phyloP scores from a whole-genome alignment of 768 basidiomycete species.

The Rhodocollybia butyracea region DNA sequence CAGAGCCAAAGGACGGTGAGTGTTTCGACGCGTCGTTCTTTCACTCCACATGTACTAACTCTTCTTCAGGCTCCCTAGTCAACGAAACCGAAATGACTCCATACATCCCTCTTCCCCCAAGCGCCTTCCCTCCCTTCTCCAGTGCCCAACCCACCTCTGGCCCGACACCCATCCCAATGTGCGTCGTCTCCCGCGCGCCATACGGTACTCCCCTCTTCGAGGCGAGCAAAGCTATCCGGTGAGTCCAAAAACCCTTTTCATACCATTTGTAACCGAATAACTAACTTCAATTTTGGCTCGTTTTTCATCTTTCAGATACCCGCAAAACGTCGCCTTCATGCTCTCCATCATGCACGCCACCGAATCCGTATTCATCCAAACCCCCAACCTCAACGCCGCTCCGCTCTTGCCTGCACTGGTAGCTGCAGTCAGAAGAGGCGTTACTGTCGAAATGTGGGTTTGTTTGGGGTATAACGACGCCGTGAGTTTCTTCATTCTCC shows the following conservation, averaged over 20 bases:
- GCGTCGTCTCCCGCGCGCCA: constrained; percentile 19
- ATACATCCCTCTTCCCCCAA: constrained; percentile 57
- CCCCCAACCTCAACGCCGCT: constrained; percentile 66
- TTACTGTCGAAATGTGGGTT: constrained; percentile 58
- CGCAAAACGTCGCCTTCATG: constrained; percentile 70
- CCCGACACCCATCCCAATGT: constrained; percentile 57
- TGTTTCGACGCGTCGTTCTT: too few species aligned
- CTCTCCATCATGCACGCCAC: constrained; percentile 58
- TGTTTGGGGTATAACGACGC: constrained; percentile 55
- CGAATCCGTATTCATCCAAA: constrained; percentile 68
- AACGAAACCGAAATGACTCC: constrained; percentile 52
- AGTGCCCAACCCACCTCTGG: too few species aligned
- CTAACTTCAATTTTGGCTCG: too few species aligned
- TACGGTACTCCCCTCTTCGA: not conserved
- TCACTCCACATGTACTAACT: too few species aligned
- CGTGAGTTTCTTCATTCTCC: constrained; percentile 43
- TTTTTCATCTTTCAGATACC: constrained; percentile 24
- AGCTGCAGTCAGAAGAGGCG: constrained; percentile 57
- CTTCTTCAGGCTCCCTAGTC: constrained; percentile 8
- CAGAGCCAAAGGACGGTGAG: too few species aligned
- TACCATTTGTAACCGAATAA: too few species aligned
- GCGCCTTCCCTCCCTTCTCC: constrained; percentile 57
- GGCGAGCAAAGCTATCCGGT: too few species aligned
- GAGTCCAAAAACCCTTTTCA: too few species aligned
- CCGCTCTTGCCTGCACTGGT: constrained; percentile 59